Evolutionary conservation across 140 eudicot genomes (phyloP).

Genomic region (Oenanthe javanica): DNA sequence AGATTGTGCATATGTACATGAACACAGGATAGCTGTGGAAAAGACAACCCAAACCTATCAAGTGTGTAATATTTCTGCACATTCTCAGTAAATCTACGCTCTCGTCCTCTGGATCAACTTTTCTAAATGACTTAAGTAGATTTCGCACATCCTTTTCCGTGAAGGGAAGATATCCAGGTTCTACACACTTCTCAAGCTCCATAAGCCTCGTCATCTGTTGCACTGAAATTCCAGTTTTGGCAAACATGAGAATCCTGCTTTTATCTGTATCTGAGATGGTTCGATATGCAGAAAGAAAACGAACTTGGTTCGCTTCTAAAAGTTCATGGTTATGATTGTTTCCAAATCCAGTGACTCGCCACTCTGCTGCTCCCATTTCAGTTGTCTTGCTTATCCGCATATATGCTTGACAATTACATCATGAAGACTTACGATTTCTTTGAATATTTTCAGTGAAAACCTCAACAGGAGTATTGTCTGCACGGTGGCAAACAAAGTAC

Average conservation of each 20-base stretch:
- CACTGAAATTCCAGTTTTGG: slow-evolving; percentile 97
- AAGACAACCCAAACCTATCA: background rate
- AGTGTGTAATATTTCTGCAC: slow-evolving; percentile 62
- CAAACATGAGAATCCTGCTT: slow-evolving; percentile 89
- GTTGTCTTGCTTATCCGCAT: slow-evolving; percentile 89
- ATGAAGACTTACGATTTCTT: slow-evolving; percentile 84
- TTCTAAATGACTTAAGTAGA: slow-evolving; percentile 87
- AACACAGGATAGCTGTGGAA: background rate
- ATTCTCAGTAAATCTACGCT: slow-evolving; percentile 77
- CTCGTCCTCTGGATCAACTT: slow-evolving; percentile 91
- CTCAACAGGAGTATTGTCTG: slow-evolving; percentile 72
- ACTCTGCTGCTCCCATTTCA: slow-evolving; percentile 75
- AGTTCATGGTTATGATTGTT: slow-evolving; percentile 96
- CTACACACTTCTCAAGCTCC: slow-evolving; percentile 95
- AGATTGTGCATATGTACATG: background rate
- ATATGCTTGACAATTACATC: slow-evolving; percentile 97
- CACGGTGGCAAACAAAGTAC: slow-evolving; percentile 96
- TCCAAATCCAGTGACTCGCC: slow-evolving; percentile 93
- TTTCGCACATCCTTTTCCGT: slow-evolving; percentile 95
- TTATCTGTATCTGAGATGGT: slow-evolving; percentile 86
- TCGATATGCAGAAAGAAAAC: slow-evolving; percentile 93
- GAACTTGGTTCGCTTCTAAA: slow-evolving; percentile 87
- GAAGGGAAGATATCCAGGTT: slow-evolving; percentile 88
- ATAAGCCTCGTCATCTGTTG: slow-evolving; percentile 97
- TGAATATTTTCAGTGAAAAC: too few relatives aligned